These are phyloP conservation scores for Cercospora sp. DNA, from an alignment of 2,329 filamentous ascomycete genomes.

Conservation along the genomic window DNA sequence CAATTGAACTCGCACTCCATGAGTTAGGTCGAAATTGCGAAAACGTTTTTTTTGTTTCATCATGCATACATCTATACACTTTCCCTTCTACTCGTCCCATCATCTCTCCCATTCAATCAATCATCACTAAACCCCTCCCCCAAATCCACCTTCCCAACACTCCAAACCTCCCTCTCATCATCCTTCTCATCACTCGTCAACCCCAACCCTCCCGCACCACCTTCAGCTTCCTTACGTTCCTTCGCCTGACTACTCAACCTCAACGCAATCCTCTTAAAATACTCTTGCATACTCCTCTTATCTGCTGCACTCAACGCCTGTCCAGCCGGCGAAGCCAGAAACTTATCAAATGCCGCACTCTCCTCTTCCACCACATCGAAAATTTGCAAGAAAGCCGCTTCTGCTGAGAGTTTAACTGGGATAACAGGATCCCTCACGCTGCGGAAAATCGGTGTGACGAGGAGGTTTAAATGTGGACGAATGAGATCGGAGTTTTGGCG, in stretches of 20 bases:
- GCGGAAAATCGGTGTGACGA: conserved; percentile 84
- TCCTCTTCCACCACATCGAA: conserved; percentile 91
- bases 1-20: neutral
- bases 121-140: conserved; percentile 52
- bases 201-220: conserved; percentile 80
- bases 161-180: conserved; percentile 95
- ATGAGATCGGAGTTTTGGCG: conserved; percentile 77
- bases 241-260: conserved; percentile 82
- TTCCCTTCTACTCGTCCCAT: neutral
- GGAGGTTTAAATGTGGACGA: conserved; percentile 73
- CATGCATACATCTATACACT: neutral
- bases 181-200: conserved; percentile 88
- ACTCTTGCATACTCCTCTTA: conserved; percentile 91
- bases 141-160: conserved; percentile 84
- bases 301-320: conserved; percentile 67
- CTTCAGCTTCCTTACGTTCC: conserved; percentile 88
- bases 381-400: conserved; percentile 87
- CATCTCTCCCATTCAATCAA: neutral
- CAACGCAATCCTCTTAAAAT: conserved; percentile 90
- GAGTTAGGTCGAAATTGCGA: neutral
- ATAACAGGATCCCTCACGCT: conserved; percentile 90
- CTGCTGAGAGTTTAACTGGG: conserved; percentile 90
- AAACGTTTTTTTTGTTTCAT: neutral
- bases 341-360: conserved; percentile 83
- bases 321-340: conserved; percentile 65